Base-by-base conservation (phyloP, 2,329 filamentous ascomycete species). In the Neopestalotiopsis sp. region DNA sequence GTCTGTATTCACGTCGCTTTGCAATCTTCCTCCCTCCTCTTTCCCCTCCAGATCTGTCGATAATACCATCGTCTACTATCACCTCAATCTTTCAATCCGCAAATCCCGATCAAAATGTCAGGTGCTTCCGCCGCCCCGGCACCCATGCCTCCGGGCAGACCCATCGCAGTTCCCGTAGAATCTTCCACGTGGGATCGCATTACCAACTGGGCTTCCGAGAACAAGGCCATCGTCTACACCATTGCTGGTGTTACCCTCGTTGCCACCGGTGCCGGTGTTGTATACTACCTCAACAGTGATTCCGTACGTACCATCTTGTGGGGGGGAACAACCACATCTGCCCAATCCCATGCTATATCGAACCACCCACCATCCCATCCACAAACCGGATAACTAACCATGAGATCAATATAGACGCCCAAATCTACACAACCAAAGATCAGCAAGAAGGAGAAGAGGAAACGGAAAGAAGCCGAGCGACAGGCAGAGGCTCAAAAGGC, bases 171-270 rank as follows among this genome's bases (percentile, higher is more conserved):
- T 66, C 83, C 84, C 57, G 80, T 89, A 74, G 82, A 88, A 73
- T 88, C 91, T 71, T 89, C 93, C 61, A 84, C 96, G 68, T 97
- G 94, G 94, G 94, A 97, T 81, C 92, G 95, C 77, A 85, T 98
- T 82, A 92, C 94, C 73, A 91, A 86, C 78, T 99, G 96, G 95
- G 94, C 93, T 14, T 93, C 94, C 2, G 95, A 98, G 80, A 95
- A 99, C 84, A 98, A 98, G 85, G 92, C 94, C 62, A 88, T 95
- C 67, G 95, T 97, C 72, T 99, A 98, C 83, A 98, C 96, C 74
- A 94, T 98, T 82, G 96, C 95, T 68, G 96, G 96, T 77, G 93
- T 97, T 70, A 95, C 95, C 67, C 89, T 97, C 62, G 94, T 98
- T 58, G 93, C 97, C 68, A 96, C 94, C 14, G 94, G 93, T 71